These are phyloP conservation scores for Mycena citricolor DNA, from an alignment of 1,284 basidiomycete species.

Conservation along the genomic window DNA sequence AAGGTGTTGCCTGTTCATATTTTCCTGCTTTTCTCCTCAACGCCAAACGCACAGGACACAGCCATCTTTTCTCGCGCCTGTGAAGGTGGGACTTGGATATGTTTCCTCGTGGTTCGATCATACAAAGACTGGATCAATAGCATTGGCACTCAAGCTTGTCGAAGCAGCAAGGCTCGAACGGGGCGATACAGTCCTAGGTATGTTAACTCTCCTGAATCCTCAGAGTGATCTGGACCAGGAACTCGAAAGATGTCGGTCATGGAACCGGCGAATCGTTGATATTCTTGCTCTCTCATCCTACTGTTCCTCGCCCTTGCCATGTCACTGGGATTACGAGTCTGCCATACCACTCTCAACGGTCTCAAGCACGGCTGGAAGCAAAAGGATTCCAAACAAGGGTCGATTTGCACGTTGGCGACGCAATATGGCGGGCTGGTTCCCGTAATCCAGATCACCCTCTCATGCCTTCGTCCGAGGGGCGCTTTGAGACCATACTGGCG, in stretches of 20 bases:
- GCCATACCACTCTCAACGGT: constrained; percentile 45
- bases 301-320: constrained; percentile 46
- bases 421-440: constrained; percentile 39
- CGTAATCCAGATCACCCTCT: constrained; percentile 40
- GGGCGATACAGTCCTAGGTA: constrained; percentile 53
- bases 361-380: constrained; percentile 42
- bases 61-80: constrained; percentile 58
- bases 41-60: constrained; percentile 40
- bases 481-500: constrained; percentile 51
- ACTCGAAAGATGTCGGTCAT: constrained; percentile 60
- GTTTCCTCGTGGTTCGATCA: too few species aligned
- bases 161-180: constrained; percentile 41
- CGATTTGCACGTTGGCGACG: constrained; percentile 47
- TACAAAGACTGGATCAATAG: constrained; percentile 32
- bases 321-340: constrained; percentile 66
- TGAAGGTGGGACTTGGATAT: constrained; percentile 46
- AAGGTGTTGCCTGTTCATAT: constrained; percentile 38
- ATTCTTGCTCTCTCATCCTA: constrained; percentile 42
- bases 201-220: constrained; percentile 19
- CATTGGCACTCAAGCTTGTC: constrained; percentile 55
- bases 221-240: constrained; percentile 12
- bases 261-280: constrained; percentile 72
- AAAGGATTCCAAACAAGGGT: constrained; percentile 27
- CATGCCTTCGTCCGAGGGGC: constrained; percentile 29
- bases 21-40: not conserved